phyloP scores from a whole-genome alignment of 768 basidiomycete species.

The Mycena venus region DNA sequence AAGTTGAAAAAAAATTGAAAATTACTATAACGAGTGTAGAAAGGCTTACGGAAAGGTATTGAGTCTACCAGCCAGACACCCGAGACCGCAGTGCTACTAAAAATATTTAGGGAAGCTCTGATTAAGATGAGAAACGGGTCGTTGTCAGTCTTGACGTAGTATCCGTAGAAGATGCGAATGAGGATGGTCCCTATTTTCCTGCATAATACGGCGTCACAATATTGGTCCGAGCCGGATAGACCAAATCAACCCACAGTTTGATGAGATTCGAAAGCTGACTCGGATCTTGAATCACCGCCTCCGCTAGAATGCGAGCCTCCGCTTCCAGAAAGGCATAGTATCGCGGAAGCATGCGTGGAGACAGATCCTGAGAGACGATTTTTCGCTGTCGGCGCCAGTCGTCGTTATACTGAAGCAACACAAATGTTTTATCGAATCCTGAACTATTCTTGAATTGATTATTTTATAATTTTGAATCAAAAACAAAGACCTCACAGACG shows the following conservation, averaged over 20 bases:
- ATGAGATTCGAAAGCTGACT: background rate
- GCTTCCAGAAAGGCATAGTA: background rate
- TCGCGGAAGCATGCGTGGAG: background rate
- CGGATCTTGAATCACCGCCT: background rate
- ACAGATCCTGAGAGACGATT: background rate
- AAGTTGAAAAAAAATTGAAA: background rate
- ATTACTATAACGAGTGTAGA: background rate
- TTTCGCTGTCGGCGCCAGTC: slow-evolving; percentile 4
- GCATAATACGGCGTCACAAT: background rate
- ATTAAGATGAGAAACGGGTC: background rate
- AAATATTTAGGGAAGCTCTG: background rate
- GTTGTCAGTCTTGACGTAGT: background rate
- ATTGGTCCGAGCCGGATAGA: no score
- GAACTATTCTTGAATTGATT: background rate
- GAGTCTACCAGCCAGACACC: slow-evolving; percentile 14
- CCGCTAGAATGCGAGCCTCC: background rate
- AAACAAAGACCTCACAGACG: background rate
- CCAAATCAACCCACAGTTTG: background rate
- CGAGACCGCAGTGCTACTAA: background rate
- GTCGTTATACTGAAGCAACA: background rate
- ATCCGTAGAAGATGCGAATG: slow-evolving; percentile 14
- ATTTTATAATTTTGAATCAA: background rate
- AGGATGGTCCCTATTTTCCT: slow-evolving; percentile 5
- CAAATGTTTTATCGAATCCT: background rate
- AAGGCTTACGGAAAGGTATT: background rate